A percentile compares a stretch with the other conserved stretches of the same genome.
phyloP scores from a whole-genome alignment of 768 basidiomycete species.

The Galerina marginata region DNA sequence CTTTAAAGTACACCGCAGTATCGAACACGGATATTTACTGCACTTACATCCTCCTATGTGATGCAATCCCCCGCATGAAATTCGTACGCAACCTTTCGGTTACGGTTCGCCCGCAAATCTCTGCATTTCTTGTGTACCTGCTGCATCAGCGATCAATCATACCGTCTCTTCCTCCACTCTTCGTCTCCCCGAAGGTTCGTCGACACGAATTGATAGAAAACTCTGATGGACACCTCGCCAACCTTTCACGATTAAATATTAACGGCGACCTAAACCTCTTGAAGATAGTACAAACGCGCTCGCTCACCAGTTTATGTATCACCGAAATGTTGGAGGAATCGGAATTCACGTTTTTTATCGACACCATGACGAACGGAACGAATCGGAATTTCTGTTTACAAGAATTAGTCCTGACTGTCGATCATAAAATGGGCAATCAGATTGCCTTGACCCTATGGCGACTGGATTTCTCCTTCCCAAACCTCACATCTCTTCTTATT shows the following conservation, averaged over 20 bases:
- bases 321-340: neutral
- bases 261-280: neutral
- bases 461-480: neutral
- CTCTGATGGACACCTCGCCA: neutral
- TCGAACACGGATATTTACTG: neutral
- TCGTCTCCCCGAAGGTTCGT: too few relatives aligned
- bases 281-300: neutral
- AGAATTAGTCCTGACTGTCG: neutral
- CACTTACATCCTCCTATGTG: neutral
- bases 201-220: too few relatives aligned
- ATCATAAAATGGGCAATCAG: neutral
- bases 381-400: neutral
- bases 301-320: neutral
- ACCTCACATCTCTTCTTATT: neutral
- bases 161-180: too few relatives aligned
- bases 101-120: neutral
- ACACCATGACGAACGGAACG: neutral
- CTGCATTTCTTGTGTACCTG: neutral
- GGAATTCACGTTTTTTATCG: neutral
- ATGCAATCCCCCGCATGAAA: neutral
- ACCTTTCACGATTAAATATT: neutral
- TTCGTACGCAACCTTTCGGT: neutral
- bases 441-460: neutral
- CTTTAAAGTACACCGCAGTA: neutral
- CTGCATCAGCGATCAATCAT: neutral